A percentile compares a stretch with the other conserved stretches of the same genome.
Conservation (phyloP, 2,329 filamentous ascomycete genomes). For the Coniella vitis region DNA sequence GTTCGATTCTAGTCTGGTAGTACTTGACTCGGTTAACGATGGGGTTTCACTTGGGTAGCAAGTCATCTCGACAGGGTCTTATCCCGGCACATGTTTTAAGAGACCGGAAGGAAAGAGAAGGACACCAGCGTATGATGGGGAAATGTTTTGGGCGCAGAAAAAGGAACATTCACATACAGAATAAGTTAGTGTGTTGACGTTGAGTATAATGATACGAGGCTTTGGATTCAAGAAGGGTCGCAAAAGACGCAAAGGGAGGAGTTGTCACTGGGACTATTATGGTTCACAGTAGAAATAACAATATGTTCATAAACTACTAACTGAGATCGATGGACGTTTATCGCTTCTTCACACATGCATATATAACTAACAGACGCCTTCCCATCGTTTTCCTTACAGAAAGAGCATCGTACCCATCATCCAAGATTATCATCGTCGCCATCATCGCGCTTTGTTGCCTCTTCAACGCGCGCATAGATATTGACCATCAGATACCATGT, state of each 20-base stretch:
- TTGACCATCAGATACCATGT: too few species aligned
- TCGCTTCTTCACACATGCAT: not conserved
- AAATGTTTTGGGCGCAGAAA: not conserved
- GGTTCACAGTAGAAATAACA: not conserved
- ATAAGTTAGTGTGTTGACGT: not conserved
- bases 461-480: too few species aligned
- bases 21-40: too few species aligned
- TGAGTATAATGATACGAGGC: not conserved
- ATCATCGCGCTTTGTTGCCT: too few species aligned
- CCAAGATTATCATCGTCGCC: too few species aligned
- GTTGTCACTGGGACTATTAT: not conserved
- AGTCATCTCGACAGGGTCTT: not conserved
- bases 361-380: too few species aligned
- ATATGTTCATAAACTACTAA: not conserved
- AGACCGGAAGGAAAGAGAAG: not conserved
- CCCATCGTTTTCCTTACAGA: too few species aligned
- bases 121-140: not conserved
- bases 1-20: not conserved
- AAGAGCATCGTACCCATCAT: too few species aligned
- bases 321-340: not conserved
- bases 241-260: conserved; percentile 1
- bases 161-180: not conserved
- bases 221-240: conserved; percentile 6
- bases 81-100: too few species aligned
- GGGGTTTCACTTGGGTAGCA: not conserved